These are phyloP conservation scores for Penstemon barbatus DNA, from an alignment of 257 asterid species.

Conservation along the genomic window DNA sequence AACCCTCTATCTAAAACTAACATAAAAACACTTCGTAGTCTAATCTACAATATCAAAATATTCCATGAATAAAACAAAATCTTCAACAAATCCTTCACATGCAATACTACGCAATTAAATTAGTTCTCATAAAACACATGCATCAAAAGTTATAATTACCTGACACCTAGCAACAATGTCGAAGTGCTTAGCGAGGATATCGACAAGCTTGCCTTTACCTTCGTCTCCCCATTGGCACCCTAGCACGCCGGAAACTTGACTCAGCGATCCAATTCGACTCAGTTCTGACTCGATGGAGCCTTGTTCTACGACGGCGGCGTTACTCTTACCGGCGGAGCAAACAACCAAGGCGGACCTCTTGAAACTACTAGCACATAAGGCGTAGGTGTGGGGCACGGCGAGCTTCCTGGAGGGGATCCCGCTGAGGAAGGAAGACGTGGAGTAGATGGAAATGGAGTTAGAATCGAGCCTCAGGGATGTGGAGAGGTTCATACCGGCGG, in stretches of 20 bases:
- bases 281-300: no score
- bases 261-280: not conserved
- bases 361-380: no score
- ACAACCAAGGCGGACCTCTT: no score
- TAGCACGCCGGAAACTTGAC: not conserved
- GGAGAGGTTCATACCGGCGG: conserved; percentile 35
- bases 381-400: conserved; percentile 3
- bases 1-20: no score
- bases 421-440: conserved; percentile 8
- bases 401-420: conserved; percentile 13
- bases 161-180: conserved; percentile 97
- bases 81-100: no score
- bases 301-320: no score
- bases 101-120: no score
- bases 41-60: no score
- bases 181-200: conserved; percentile 66
- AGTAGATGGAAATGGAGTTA: conserved; percentile 18
- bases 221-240: not conserved
- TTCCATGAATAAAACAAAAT: no score
- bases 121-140: no score
- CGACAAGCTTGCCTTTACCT: not conserved
- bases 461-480: not conserved
- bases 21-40: no score
- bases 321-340: no score
- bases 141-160: conserved; percentile 36